Percentiles rank a stretch among this genome's conserved stretches.
Conservation (phyloP, 2,329 filamentous ascomycete genomes). For the Trichoderma gracile region DNA sequence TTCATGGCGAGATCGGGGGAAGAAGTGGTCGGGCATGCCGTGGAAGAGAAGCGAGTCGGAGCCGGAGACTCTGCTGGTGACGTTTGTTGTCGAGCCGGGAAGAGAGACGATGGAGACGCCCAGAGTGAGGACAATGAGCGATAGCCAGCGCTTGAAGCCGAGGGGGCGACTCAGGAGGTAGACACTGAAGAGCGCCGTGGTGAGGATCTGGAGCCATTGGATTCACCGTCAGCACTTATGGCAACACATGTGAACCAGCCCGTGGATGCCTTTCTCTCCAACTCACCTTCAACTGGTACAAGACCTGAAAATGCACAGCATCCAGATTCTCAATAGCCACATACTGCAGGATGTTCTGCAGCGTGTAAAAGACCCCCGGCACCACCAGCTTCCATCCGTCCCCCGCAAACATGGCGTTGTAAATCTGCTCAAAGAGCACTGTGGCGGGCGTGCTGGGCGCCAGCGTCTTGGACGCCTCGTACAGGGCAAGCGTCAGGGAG, state of each 20-base stretch:
- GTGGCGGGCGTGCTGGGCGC: constrained; percentile 79
- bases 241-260: too few relatives aligned
- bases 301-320: constrained; percentile 88
- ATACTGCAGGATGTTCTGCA: constrained; percentile 94
- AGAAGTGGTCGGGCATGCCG: constrained; percentile 66
- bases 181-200: constrained; percentile 84
- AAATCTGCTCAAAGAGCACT: constrained; percentile 76
- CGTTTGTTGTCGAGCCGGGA: constrained; percentile 55
- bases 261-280: constrained; percentile 25
- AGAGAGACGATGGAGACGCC: constrained; percentile 87
- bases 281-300: constrained; percentile 81
- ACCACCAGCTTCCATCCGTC: constrained; percentile 96
- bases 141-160: constrained; percentile 73
- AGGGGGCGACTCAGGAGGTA: constrained; percentile 71
- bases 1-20: constrained; percentile 77
- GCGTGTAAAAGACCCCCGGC: constrained; percentile 82
- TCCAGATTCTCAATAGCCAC: constrained; percentile 88
- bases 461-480: constrained; percentile 77
- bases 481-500: constrained; percentile 81
- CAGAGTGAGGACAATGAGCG: constrained; percentile 74
- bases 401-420: constrained; percentile 77
- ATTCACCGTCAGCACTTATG: background rate
- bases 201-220: constrained; percentile 62
- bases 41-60: constrained; percentile 61
- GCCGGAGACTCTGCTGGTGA: constrained; percentile 32